Evolutionary conservation across 2,329 filamentous ascomycete species (phyloP), one percentile per base, ranked within the genome.

Genomic region (Calonectria leucothoes): DNA sequence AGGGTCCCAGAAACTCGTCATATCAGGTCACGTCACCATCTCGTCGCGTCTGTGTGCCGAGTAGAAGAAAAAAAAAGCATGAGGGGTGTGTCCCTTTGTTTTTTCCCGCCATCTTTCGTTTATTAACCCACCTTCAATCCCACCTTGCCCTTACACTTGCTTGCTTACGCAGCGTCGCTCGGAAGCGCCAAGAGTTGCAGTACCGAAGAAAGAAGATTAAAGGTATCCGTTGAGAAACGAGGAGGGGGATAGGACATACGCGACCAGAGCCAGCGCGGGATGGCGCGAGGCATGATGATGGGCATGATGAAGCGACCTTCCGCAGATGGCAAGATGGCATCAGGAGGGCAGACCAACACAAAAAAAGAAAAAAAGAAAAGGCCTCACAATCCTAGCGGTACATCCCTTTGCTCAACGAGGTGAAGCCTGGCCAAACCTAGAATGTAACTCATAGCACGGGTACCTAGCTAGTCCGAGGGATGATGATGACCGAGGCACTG

Each of bases 1-100:
- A 57, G 51, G 29, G 20, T 37, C 35, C 48, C 42, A 59, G 49
- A 33, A 69, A 63, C 39, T 33, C 52, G 71, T 66, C 65, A 75
- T 72, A 49, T 70, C 72, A 76, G 55, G 71, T 73, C 74, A 74
- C 65, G 69, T 73, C 71, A 73, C 71, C 42, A 64, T 64, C 17
- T 45, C 39, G 27, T 64, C 65, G 39, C 33, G 69, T 52, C 63
- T 61, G 29, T 48, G 63, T 66, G 63, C 48, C 69, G 31, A 29
- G 33, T 14, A 25, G 55, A 61, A 51, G 27, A 12, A 23, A 6
- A 29, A 48, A 45, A 51, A n/a, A 15, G 23, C 55, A 61, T 35
- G 66, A 67, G 65, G 48, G 33, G 27, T 39, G 49, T 39, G 48
- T 8, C 48, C 31, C 14, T 45, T 37, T 71, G n/a, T 64, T 48